These are phyloP conservation scores for Alloteropsis semialata DNA, from an alignment of 176 grass and related monocot species.

Conservation along the genomic window DNA sequence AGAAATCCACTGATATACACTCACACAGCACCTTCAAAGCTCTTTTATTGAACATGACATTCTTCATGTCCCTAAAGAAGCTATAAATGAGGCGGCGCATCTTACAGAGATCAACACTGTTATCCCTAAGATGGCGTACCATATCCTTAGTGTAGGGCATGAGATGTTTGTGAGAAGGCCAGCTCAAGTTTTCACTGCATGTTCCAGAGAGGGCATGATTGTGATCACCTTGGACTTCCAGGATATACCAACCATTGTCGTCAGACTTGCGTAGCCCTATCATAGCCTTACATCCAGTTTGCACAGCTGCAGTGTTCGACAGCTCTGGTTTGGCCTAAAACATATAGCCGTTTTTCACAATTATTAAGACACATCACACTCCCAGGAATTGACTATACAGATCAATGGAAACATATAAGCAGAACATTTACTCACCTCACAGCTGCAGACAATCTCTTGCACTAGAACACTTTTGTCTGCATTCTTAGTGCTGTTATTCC, in stretches of 20 bases:
- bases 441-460: constrained; percentile 6
- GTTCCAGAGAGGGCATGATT: constrained; percentile 2
- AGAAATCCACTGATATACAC: background rate
- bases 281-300: constrained; percentile 13
- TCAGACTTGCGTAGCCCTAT: background rate
- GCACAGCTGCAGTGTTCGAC: background rate
- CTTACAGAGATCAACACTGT: background rate
- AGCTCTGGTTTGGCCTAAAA: background rate
- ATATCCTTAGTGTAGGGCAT: background rate
- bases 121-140: background rate
- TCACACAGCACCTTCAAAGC: background rate
- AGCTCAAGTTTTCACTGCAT: constrained; percentile 10
- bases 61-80: background rate
- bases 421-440: background rate
- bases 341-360: background rate
- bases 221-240: background rate
- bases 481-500: background rate
- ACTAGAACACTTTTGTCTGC: background rate
- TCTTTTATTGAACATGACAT: background rate
- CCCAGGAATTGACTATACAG: background rate
- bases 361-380: background rate
- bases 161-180: constrained; percentile 24
- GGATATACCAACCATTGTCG: constrained; percentile 1
- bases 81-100: background rate
- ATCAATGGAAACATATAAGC: background rate